These are phyloP conservation scores for Cytospora piceae DNA, from an alignment of 2,329 filamentous ascomycete genomes.

Conservation along the genomic window DNA sequence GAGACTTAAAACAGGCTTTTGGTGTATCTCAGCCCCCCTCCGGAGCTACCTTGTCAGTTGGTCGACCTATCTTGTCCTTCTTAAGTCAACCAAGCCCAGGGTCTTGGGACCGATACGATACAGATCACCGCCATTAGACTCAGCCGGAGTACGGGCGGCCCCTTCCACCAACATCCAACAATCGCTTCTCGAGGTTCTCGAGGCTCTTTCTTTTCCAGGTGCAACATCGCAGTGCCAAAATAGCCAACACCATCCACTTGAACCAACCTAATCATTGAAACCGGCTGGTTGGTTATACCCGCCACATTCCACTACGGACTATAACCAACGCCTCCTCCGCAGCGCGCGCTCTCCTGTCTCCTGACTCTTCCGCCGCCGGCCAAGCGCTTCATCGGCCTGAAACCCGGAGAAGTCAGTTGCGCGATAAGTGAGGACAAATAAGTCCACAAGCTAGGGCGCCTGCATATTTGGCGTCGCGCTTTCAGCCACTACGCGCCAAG, in stretches of 20 bases:
- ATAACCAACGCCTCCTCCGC: background rate
- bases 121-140: slow-evolving; percentile 1
- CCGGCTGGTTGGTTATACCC: background rate
- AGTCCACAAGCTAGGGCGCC: slow-evolving; percentile 3
- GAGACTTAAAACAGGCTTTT: background rate
- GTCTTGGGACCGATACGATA: background rate
- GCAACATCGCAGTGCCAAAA: background rate
- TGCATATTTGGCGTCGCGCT: slow-evolving; percentile 16
- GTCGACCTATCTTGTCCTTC: background rate
- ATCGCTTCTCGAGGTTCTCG: background rate
- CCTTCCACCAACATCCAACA: background rate
- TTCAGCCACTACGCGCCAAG: slow-evolving; percentile 13
- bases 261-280: background rate
- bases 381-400: background rate
- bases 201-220: background rate
- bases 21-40: background rate
- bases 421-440: background rate
- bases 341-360: background rate
- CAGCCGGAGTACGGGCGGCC: background rate
- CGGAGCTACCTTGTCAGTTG: background rate
- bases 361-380: background rate
- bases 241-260: background rate
- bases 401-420: slow-evolving; percentile 5
- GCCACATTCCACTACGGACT: background rate
- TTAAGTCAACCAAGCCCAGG: background rate